These are phyloP conservation scores for Xylariaceae sp. DNA, from an alignment of 2,329 filamentous ascomycete genomes.

Conservation along the genomic window DNA sequence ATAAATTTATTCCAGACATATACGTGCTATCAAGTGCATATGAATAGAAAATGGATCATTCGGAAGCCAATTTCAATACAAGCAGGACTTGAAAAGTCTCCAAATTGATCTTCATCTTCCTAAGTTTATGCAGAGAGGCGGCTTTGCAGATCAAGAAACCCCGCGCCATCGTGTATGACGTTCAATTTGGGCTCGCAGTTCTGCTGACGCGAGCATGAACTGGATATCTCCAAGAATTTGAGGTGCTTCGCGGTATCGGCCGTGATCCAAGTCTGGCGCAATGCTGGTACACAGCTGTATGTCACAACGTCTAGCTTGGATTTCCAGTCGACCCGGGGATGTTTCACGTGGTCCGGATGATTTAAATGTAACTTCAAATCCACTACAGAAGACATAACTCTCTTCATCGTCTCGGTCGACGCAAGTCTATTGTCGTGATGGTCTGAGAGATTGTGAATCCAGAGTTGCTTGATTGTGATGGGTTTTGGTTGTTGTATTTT, in stretches of 20 bases:
- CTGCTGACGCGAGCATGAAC: not conserved
- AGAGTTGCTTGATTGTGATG: not conserved
- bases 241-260: not conserved
- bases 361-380: not conserved
- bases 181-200: too few species aligned
- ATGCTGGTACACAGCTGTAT: not conserved
- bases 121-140: too few species aligned
- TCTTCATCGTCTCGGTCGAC: constrained; percentile 15
- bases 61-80: too few species aligned
- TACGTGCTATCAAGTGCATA: too few species aligned
- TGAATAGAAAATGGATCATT: too few species aligned
- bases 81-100: too few species aligned
- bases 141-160: too few species aligned
- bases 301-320: not conserved
- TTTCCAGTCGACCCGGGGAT: not conserved
- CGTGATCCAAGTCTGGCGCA: not conserved
- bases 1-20: too few species aligned
- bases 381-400: constrained; percentile 3
- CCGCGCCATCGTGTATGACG: too few species aligned
- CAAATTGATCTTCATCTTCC: too few species aligned
- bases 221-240: not conserved
- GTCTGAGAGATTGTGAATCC: not conserved
- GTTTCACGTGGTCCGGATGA: not conserved
- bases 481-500: not conserved
- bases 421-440: not conserved